Percentiles rank a stretch among this genome's conserved stretches.
Conservation (phyloP, 331 rosid species). For the Rosa hybrid region DNA sequence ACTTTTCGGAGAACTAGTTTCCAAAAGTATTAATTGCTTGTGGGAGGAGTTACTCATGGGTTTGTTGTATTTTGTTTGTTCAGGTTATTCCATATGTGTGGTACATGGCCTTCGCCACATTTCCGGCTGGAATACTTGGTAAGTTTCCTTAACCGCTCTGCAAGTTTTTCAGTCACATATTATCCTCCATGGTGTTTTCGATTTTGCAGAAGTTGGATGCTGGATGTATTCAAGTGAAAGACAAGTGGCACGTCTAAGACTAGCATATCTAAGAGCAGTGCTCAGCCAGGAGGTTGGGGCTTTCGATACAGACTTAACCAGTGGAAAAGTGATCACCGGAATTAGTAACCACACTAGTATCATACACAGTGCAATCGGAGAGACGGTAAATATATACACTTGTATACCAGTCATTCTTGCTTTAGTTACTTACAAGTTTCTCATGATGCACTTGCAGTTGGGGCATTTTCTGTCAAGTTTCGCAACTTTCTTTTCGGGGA, state of each 20-base stretch:
- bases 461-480: constrained; percentile 71
- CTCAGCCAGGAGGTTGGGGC: constrained; percentile 84
- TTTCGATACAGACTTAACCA: constrained; percentile 78
- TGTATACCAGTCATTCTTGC: neutral
- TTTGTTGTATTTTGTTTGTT: constrained; percentile 11
- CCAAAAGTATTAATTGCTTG: neutral
- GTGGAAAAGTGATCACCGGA: constrained; percentile 68
- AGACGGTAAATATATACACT: constrained; percentile 45
- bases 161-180: neutral
- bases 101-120: constrained; percentile 95
- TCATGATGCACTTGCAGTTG: constrained; percentile 43
- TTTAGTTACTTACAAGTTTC: neutral
- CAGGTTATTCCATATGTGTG: constrained; percentile 89
- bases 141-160: neutral
- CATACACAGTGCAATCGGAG: constrained; percentile 87
- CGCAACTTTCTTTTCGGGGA: constrained; percentile 68
- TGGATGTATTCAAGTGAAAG: constrained; percentile 94
- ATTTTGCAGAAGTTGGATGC: constrained; percentile 64
- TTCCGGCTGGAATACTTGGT: constrained; percentile 94
- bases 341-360: constrained; percentile 69
- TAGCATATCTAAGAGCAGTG: constrained; percentile 69
- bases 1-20: neutral
- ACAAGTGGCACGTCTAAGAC: constrained; percentile 57
- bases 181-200: constrained; percentile 8
- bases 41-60: neutral